Evolutionary conservation across 768 basidiomycete genomes (phyloP).

Genomic region (Paxillus rubicundulus): DNA sequence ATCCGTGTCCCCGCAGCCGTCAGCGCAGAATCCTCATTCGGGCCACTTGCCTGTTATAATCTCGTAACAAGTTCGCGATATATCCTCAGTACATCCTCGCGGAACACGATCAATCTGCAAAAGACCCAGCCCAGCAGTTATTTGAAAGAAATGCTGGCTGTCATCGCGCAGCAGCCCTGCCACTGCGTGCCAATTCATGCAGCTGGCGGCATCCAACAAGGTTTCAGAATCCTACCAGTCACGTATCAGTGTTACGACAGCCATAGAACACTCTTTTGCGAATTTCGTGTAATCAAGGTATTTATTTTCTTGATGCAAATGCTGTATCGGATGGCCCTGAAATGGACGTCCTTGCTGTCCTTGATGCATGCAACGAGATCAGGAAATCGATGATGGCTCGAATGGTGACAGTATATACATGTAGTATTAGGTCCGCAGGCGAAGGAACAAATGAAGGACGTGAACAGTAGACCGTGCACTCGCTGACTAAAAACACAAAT

Average conservation of each 20-base stretch:
- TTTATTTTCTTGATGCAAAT: too few relatives aligned
- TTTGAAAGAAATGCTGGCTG: conserved; percentile 13
- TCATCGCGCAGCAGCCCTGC: conserved; percentile 12
- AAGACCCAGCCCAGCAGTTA: conserved; percentile 4
- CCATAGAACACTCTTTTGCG: conserved; percentile 11
- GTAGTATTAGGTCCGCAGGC: conserved; percentile 21
- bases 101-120: conserved; percentile 12
- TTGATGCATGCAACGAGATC: too few relatives aligned
- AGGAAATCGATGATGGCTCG: conserved; percentile 16
- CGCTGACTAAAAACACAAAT: conserved; percentile 10
- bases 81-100: conserved; percentile 9
- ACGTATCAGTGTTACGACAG: conserved; percentile 7
- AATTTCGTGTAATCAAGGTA: not conserved
- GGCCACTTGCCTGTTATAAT: conserved; percentile 14
- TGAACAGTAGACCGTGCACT: conserved; percentile 19
- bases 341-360: too few relatives aligned
- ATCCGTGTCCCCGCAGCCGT: conserved; percentile 13
- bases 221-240: not conserved
- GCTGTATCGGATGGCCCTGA: too few relatives aligned
- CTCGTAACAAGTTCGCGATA: conserved; percentile 18
- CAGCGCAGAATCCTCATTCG: conserved; percentile 4
- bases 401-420: conserved; percentile 20
- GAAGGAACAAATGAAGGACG: conserved; percentile 28
- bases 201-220: conserved; percentile 10
- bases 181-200: conserved; percentile 19